Evolutionary conservation across 352 stramenopile genomes (phyloP), one percentile per base, ranked within the genome.

Genomic region (Elongisporangium undulatum): DNA sequence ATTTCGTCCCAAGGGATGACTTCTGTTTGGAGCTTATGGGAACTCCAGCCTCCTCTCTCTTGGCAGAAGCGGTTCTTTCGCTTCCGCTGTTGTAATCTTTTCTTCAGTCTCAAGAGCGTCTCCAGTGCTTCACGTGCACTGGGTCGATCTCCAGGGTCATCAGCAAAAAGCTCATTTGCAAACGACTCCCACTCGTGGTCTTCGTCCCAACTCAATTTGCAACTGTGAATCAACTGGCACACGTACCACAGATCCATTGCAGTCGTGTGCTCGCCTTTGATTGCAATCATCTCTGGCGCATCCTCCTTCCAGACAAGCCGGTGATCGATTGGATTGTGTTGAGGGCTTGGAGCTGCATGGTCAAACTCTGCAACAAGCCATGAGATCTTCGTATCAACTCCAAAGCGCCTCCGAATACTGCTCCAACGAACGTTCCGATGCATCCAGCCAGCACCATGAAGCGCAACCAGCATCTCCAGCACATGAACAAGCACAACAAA

Each of bases 1-100:
- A 45, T 45, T 45, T 45, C 1, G 34, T 15, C 12, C n/a, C 34
- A 45, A 45, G 34, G 10, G 17, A 45, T 4, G 34, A 4, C 17
- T 45, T n/a, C n/a, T 17, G 34, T 16, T 45, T 17, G 9, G 12
- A 45, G 34, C 34, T 45, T 12, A 45, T 45, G 26, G 26, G 8
- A n/a, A n/a, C n/a, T n/a, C n/a, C n/a, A n/a, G n/a, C n/a, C n/a
- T n/a, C n/a, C n/a, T n/a, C n/a, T n/a, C 34, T 45, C 34, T 45
- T 17, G 34, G 34, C 34, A 45, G 13, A 45, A 45, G 34, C 7
- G 41, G 58, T 59, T 68, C 51, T 57, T 21, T 15, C 22, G 22
- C 26, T 51, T 39, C 62, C 41, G 49, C 49, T 17, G 1, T 2
- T 16, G 34, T 4, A 45, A 12, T 45, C 12, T 45, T 17, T 8